Conservation (phyloP, 306 rosid genomes). For the Prunus mira region DNA sequence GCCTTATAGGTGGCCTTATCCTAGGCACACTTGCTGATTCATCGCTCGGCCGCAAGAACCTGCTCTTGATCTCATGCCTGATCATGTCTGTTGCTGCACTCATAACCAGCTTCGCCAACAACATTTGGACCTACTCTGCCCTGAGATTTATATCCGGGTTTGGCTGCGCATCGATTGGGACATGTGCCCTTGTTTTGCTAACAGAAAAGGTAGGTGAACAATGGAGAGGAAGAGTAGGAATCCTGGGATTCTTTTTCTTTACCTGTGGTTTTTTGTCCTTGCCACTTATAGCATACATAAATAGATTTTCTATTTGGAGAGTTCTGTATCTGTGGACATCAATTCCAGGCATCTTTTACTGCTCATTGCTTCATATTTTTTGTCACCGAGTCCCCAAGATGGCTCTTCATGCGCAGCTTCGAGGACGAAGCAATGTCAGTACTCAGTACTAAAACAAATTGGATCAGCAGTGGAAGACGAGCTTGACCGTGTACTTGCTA, state of each 20-base stretch:
- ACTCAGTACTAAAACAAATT: not conserved
- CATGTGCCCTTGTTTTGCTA: not conserved
- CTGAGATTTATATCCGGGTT: slow-evolving; percentile 29
- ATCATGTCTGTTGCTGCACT: slow-evolving; percentile 23
- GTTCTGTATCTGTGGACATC: slow-evolving; percentile 27
- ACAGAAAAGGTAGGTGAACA: not conserved
- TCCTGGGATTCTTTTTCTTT: not conserved
- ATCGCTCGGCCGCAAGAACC: not conserved
- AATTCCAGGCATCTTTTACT: slow-evolving; percentile 16
- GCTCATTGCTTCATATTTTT: not conserved
- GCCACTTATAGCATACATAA: slow-evolving; percentile 24
- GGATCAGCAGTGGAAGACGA: not conserved
- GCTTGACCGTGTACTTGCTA: too few species aligned
- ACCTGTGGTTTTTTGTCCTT: not conserved
- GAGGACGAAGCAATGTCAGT: not conserved
- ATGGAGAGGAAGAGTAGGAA: not conserved
- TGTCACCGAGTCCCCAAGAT: slow-evolving; percentile 28
- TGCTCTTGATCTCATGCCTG: slow-evolving; percentile 22
- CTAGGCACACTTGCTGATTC: not conserved
- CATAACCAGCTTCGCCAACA: slow-evolving; percentile 4
- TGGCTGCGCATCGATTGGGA: slow-evolving; percentile 15
- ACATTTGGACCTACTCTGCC: slow-evolving; percentile 38
- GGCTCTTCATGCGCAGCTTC: slow-evolving; percentile 16
- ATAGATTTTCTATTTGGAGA: slow-evolving; percentile 27
- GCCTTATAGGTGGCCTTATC: slow-evolving; percentile 43